These are phyloP conservation scores for Knufia petricola DNA, from an alignment of 2,329 filamentous ascomycete genomes.

Conservation along the genomic window DNA sequence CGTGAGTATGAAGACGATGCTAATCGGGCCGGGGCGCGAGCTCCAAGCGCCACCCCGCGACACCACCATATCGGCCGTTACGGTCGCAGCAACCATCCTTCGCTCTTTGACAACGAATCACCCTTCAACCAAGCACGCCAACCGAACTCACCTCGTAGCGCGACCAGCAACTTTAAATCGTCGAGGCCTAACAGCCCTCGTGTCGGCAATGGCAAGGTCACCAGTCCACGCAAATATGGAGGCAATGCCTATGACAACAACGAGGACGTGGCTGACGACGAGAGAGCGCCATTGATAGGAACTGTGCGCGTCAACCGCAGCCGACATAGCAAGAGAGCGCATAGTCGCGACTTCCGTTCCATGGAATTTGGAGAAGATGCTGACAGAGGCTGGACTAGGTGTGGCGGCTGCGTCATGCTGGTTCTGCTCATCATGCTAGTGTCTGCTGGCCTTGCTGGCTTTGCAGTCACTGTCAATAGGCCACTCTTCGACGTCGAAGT, in stretches of 20 bases:
- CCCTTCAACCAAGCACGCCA: constrained; percentile 62
- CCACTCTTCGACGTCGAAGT: constrained; percentile 72
- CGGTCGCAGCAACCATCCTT: constrained; percentile 61
- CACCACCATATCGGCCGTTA: constrained; percentile 75
- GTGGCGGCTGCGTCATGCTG: constrained; percentile 81
- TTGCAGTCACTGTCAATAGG: constrained; percentile 86
- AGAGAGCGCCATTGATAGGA: constrained; percentile 70
- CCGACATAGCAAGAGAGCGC: constrained; percentile 44
- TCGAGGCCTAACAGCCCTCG: constrained; percentile 63
- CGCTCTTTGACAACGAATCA: constrained; percentile 66
- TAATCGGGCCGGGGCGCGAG: constrained; percentile 51
- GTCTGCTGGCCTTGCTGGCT: constrained; percentile 73
- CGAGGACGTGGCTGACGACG: constrained; percentile 73
- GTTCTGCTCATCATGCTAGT: constrained; percentile 71
- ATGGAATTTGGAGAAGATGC: constrained; percentile 64
- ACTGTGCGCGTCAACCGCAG: constrained; percentile 55
- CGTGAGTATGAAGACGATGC: constrained; percentile 55
- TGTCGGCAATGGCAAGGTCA: constrained; percentile 40
- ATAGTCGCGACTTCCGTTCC: constrained; percentile 52
- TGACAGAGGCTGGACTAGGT: constrained; percentile 57
- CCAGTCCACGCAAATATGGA: constrained; percentile 47
- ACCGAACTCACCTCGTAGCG: constrained; percentile 51
- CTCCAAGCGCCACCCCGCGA: constrained; percentile 51
- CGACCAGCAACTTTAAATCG: constrained; percentile 41
- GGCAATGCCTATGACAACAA: constrained; percentile 69